Conservation (phyloP, 805 yeast species). For the Wickerhamiella slavikovae region DNA sequence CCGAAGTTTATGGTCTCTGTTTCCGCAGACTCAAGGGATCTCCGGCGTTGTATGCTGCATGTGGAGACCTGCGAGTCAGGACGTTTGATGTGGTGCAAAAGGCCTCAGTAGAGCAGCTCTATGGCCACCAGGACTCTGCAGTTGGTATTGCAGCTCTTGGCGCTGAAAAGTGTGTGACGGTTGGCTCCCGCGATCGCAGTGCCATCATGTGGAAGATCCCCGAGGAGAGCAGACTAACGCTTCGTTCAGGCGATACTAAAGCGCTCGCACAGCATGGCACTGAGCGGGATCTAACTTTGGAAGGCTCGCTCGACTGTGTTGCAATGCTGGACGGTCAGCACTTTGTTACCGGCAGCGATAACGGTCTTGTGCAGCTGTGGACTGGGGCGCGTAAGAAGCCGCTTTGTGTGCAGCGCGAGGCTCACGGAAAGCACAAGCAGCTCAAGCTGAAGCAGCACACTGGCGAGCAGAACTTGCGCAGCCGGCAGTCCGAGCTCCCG, state of each 20-base stretch:
- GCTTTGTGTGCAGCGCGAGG: slow-evolving; percentile 38
- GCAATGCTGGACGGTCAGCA: slow-evolving; percentile 82
- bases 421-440: slow-evolving; percentile 52
- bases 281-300: slow-evolving; percentile 17
- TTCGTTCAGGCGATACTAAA: slow-evolving; percentile 67
- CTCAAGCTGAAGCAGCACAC: slow-evolving; percentile 29
- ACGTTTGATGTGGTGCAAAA: slow-evolving; percentile 70
- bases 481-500: slow-evolving; percentile 37
- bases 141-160: slow-evolving; percentile 62
- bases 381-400: slow-evolving; percentile 81
- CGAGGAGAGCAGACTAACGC: slow-evolving; percentile 84
- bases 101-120: slow-evolving; percentile 74
- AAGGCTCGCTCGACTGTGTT: slow-evolving; percentile 82
- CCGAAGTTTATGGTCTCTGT: slow-evolving; percentile 47
- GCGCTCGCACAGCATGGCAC: slow-evolving; percentile 5
- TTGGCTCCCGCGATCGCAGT: slow-evolving; percentile 85
- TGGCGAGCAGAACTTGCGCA: slow-evolving; percentile 26
- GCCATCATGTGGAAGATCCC: slow-evolving; percentile 94
- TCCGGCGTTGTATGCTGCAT: slow-evolving; percentile 76
- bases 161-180: slow-evolving; percentile 85
- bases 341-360: slow-evolving; percentile 89
- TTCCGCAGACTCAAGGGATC: slow-evolving; percentile 69
- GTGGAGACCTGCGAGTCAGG: slow-evolving; percentile 80
- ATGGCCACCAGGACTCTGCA: slow-evolving; percentile 89
- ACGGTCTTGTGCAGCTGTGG: slow-evolving; percentile 84